phyloP scores from a whole-genome alignment of 352 stramenopile species.

The Phytophthora kernoviae region DNA sequence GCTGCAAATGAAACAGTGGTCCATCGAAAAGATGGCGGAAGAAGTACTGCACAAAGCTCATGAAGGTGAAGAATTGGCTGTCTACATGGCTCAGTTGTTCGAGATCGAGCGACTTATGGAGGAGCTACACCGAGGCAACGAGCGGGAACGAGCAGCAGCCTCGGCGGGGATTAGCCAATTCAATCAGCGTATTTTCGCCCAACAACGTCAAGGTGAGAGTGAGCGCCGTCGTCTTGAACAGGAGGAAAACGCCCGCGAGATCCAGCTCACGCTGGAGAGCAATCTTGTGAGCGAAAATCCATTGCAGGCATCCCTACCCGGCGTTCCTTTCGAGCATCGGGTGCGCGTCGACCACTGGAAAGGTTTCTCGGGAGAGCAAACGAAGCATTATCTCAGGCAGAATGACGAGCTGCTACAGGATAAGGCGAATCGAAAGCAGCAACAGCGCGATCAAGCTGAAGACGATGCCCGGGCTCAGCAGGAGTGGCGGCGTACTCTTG shows the following conservation, averaged over 20 bases:
- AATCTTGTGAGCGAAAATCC: constrained; percentile 79
- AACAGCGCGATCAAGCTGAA: constrained; percentile 39
- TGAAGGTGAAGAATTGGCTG: constrained; percentile 41
- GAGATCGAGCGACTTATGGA: constrained; percentile 66
- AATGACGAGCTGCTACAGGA: constrained; percentile 68
- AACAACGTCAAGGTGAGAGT: constrained; percentile 47
- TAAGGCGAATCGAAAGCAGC: constrained; percentile 46
- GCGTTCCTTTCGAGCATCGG: constrained; percentile 46
- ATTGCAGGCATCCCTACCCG: constrained; percentile 49
- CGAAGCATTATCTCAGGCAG: constrained; percentile 48
- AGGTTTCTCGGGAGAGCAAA: constrained; percentile 68
- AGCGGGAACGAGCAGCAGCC: constrained; percentile 51
- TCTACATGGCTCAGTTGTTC: constrained; percentile 55
- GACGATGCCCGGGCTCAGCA: constrained; percentile 40
- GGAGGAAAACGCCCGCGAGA: constrained; percentile 58
- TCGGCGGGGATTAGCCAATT: constrained; percentile 56
- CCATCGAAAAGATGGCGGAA: constrained; percentile 57
- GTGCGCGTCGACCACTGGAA: constrained; percentile 87
- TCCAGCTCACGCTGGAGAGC: constrained; percentile 61
- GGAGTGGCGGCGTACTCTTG: constrained; percentile 53
- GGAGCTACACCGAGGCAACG: constrained; percentile 56
- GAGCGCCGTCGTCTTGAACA: constrained; percentile 46
- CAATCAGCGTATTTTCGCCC: constrained; percentile 54
- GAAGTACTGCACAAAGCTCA: constrained; percentile 42
- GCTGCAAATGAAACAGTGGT: constrained; percentile 76